Evolutionary conservation across 768 basidiomycete species (phyloP).

Genomic region (Macrolepiota dolichaula): DNA sequence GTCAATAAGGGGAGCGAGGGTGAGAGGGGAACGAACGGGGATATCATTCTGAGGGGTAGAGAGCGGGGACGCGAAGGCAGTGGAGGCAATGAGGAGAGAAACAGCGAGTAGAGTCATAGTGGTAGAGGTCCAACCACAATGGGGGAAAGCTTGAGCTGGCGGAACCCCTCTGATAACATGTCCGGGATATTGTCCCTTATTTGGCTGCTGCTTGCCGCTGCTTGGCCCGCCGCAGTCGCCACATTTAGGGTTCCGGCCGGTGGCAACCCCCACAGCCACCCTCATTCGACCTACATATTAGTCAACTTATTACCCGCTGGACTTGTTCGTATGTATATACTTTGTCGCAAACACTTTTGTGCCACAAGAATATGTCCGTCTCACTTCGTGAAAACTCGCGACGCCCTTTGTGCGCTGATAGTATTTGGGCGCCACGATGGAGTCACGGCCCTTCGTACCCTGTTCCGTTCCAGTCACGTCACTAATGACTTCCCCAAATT

Average conservation of each 20-base stretch:
- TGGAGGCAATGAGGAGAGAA: constrained; percentile 35
- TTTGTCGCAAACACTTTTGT: too few species aligned
- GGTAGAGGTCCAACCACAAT: constrained; percentile 21
- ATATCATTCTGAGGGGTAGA: constrained; percentile 38
- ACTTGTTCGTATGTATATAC: too few species aligned
- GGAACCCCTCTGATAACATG: constrained; percentile 21
- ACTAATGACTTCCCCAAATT: background rate
- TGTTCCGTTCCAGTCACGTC: background rate
- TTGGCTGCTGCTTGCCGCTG: constrained; percentile 19
- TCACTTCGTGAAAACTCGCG: too few species aligned
- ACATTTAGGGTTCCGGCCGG: background rate
- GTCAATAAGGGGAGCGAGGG: constrained; percentile 58
- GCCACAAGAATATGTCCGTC: too few species aligned
- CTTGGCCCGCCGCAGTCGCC: constrained; percentile 1
- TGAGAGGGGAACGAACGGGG: constrained; percentile 38
- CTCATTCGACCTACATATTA: background rate
- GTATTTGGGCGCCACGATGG: background rate
- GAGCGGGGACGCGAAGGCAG: constrained; percentile 42
- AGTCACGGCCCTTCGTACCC: background rate
- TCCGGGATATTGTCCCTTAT: constrained; percentile 27
- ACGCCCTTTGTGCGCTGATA: background rate
- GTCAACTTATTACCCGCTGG: too few species aligned
- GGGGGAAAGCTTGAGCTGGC: constrained; percentile 14
- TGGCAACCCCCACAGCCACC: background rate
- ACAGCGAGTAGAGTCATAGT: constrained; percentile 43